Evolutionary conservation across 2,329 filamentous ascomycete species (phyloP).

Genomic region (Fusarium sp.): DNA sequence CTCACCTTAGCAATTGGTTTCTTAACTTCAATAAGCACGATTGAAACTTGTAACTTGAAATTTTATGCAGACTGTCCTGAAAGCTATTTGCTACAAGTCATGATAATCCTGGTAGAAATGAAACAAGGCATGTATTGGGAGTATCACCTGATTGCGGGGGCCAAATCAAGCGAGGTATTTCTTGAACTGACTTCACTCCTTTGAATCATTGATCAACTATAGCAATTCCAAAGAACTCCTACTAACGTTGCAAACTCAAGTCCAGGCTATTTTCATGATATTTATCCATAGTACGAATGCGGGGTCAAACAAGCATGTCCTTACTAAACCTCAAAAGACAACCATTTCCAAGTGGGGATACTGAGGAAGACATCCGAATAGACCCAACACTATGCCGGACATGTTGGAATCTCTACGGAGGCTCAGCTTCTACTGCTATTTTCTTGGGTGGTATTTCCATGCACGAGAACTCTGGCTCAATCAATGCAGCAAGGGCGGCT

Average conservation of each 20-base stretch:
- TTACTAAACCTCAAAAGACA: constrained; percentile 21
- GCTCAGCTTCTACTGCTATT: constrained; percentile 23
- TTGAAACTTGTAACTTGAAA: too few relatives aligned
- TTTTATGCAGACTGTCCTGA: neutral
- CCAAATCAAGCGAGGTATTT: neutral
- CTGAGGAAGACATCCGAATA: constrained; percentile 28
- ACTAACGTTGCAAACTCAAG: too few relatives aligned
- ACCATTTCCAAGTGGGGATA: constrained; percentile 28
- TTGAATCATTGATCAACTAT: accelerated
- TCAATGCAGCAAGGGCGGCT: constrained; percentile 24
- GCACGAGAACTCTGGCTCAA: constrained; percentile 31
- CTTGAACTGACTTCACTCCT: neutral
- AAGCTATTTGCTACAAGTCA: neutral
- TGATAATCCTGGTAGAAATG: neutral
- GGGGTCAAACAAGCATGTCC: constrained; percentile 31
- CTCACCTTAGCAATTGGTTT: too few relatives aligned
- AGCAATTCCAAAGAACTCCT: neutral
- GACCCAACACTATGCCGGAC: constrained; percentile 29
- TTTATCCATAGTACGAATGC: neutral
- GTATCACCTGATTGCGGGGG: constrained; percentile 22
- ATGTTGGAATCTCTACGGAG: constrained; percentile 41
- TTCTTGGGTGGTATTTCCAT: constrained; percentile 32
- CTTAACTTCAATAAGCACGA: too few relatives aligned
- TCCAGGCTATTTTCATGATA: too few relatives aligned
- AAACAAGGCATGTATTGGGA: neutral